These are phyloP conservation scores for Thalassiosira hispida DNA, from an alignment of 352 stramenopile species.

Conservation along the genomic window DNA sequence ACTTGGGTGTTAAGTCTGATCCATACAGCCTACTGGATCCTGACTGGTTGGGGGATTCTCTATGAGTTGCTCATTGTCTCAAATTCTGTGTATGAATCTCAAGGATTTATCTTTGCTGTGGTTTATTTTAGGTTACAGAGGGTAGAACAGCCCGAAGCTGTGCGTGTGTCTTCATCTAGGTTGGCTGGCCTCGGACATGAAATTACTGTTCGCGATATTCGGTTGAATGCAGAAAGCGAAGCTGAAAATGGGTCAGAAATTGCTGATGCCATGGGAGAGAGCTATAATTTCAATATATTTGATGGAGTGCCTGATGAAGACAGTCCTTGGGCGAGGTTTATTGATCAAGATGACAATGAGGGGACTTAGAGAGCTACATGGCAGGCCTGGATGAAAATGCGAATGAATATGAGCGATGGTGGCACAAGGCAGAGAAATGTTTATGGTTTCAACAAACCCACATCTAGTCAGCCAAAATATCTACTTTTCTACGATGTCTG, in stretches of 20 bases:
- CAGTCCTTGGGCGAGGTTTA: constrained; percentile 22
- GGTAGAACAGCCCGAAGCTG: background rate
- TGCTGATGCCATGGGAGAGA: background rate
- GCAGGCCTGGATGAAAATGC: too few relatives aligned
- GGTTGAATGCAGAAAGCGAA: background rate
- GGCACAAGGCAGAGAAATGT: too few relatives aligned
- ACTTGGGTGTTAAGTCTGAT: constrained; percentile 9
- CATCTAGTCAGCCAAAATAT: too few relatives aligned
- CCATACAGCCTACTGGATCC: background rate
- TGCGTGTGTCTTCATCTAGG: background rate
- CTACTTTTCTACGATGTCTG: too few relatives aligned
- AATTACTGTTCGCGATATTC: background rate
- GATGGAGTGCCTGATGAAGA: constrained; percentile 11
- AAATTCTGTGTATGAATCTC: background rate
- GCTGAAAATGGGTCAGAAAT: background rate
- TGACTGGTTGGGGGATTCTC: background rate
- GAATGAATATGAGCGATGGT: too few relatives aligned
- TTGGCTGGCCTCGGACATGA: background rate
- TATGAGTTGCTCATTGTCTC: background rate
- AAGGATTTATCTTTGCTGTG: constrained; percentile 19
- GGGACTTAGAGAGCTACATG: too few relatives aligned
- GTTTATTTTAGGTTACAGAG: constrained; percentile 13
- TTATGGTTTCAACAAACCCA: too few relatives aligned
- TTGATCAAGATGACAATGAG: background rate
- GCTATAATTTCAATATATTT: constrained; percentile 17